These are phyloP conservation scores for Gomphus bonarii DNA, from an alignment of 1,284 basidiomycete genomes.

Conservation along the genomic window DNA sequence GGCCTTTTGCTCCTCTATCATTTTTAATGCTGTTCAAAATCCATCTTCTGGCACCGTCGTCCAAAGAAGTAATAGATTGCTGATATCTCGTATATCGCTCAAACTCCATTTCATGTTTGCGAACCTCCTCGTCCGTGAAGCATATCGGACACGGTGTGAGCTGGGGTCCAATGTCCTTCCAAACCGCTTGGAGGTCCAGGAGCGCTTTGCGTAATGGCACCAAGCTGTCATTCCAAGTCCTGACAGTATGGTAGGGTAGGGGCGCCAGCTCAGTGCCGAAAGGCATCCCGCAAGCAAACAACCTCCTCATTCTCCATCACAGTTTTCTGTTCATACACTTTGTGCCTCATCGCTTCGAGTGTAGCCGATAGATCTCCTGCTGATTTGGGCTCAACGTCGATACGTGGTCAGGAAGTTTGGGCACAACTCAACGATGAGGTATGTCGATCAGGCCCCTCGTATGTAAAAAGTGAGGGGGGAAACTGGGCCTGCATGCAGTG, in stretches of 20 bases:
- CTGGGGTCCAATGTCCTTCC: slow-evolving; percentile 1
- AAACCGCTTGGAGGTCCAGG: not conserved
- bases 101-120: not conserved
- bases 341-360: not conserved
- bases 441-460: slow-evolving; percentile 3
- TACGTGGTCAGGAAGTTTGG: not conserved
- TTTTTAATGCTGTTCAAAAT: not conserved
- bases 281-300: not conserved
- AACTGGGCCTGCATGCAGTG: slow-evolving; percentile 9
- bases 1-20: not conserved
- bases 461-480: not conserved
- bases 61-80: not conserved
- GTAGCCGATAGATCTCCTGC: not conserved
- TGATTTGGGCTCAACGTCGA: not conserved
- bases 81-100: not conserved
- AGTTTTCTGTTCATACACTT: slow-evolving; percentile 4
- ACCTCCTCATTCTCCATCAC: not conserved
- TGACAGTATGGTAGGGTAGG: not conserved
- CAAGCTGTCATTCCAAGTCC: too few species aligned
- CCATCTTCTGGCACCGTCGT: not conserved
- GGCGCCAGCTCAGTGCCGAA: not conserved
- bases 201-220: slow-evolving; percentile 2
- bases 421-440: not conserved
- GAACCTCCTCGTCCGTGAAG: not conserved
- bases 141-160: not conserved